phyloP scores from a whole-genome alignment of 129 eudicot genomes.

The Rutidosis leptorrhynchoides region DNA sequence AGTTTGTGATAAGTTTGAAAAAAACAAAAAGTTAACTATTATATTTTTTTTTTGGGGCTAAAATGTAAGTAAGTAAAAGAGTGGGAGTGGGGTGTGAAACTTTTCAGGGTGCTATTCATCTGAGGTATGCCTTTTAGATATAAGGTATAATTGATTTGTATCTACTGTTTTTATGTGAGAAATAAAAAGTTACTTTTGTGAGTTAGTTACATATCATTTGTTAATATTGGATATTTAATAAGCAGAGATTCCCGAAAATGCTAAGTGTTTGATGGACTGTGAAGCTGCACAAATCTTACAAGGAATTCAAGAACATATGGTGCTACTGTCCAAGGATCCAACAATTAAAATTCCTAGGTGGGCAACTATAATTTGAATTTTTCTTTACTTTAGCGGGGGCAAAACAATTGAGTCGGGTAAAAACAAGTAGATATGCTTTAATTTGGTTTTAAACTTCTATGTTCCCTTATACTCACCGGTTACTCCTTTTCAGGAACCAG shows the following conservation, averaged over 20 bases:
- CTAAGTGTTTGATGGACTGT: slow-evolving; percentile 74
- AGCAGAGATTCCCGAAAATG: slow-evolving; percentile 68
- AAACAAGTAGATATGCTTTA: background rate
- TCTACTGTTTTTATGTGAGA: background rate
- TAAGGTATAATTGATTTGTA: no score
- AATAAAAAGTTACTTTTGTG: background rate
- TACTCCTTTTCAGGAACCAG: no score
- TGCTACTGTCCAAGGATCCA: slow-evolving; percentile 72
- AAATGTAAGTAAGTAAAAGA: no score
- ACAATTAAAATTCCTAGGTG: slow-evolving; percentile 75
- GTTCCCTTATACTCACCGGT: no score
- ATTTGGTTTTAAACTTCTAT: no score
- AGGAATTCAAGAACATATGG: slow-evolving; percentile 88
- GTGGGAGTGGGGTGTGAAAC: no score
- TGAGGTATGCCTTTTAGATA: no score
- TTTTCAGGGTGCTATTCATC: no score
- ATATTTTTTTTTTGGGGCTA: no score
- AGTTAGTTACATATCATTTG: slow-evolving; percentile 3
- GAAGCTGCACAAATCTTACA: slow-evolving; percentile 81
- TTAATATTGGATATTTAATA: slow-evolving; percentile 9
- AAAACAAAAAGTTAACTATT: no score
- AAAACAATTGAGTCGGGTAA: background rate
- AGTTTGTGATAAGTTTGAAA: no score
- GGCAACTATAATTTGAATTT: slow-evolving; percentile 19
- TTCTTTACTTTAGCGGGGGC: background rate